These are phyloP conservation scores for Harringtonia lauricola DNA, from an alignment of 2,329 filamentous ascomycete genomes.

Conservation along the genomic window DNA sequence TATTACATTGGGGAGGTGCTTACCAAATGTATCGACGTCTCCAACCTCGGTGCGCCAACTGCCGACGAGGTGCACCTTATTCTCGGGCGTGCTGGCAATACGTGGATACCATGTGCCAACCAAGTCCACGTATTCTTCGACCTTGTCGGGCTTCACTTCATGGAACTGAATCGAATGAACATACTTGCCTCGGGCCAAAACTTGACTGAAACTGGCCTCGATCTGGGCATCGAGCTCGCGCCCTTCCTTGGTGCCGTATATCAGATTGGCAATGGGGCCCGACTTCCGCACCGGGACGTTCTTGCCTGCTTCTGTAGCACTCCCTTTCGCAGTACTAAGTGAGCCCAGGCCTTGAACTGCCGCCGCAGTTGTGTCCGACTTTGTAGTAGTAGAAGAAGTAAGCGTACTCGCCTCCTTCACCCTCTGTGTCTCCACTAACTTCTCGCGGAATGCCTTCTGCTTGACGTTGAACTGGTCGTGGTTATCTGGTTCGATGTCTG, in stretches of 20 bases:
- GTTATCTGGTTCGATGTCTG: slow-evolving; percentile 66
- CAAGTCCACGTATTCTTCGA: slow-evolving; percentile 86
- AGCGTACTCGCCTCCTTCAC: slow-evolving; percentile 77
- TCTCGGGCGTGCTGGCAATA: slow-evolving; percentile 74
- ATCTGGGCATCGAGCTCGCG: slow-evolving; percentile 91
- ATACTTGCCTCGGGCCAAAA: slow-evolving; percentile 92
- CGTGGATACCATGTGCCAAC: slow-evolving; percentile 87
- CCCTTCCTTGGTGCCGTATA: slow-evolving; percentile 95
- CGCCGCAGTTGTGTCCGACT: not conserved
- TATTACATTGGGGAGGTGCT: slow-evolving; percentile 17
- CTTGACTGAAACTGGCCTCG: slow-evolving; percentile 89
- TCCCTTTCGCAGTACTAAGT: slow-evolving; percentile 48
- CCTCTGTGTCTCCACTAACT: slow-evolving; percentile 65
- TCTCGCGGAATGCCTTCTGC: slow-evolving; percentile 79
- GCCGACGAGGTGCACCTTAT: slow-evolving; percentile 91
- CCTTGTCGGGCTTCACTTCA: slow-evolving; percentile 87
- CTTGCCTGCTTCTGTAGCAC: slow-evolving; percentile 44
- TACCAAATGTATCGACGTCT: slow-evolving; percentile 94
- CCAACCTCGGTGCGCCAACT: slow-evolving; percentile 98
- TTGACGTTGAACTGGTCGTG: slow-evolving; percentile 69
- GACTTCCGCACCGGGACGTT: slow-evolving; percentile 53
- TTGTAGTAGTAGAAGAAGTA: slow-evolving; percentile 12
- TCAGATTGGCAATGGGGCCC: slow-evolving; percentile 70
- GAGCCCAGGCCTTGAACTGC: slow-evolving; percentile 41
- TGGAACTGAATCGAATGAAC: slow-evolving; percentile 97